Base-by-base conservation (phyloP, 73 alveolate genomes). In the Paramecium octaurelia region DNA sequence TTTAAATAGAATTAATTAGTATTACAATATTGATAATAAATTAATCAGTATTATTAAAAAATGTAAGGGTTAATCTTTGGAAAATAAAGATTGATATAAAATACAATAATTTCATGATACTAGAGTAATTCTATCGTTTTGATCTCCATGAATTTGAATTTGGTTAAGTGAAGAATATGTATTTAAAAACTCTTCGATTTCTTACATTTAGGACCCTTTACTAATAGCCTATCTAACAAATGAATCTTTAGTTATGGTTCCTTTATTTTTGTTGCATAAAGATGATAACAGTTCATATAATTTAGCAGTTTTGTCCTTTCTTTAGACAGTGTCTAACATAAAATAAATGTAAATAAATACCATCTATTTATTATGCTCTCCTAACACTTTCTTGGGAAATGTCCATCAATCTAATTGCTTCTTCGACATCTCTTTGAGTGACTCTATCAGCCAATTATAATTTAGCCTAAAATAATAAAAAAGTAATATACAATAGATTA, bases 391-490 rank as follows among this genome's bases (percentile, higher is more conserved):
- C 93, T 64, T 94, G 29, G 29, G 94, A 75, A 7, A 93, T 92
- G 24, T 97, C 98, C 77, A 97, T 94, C 40, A 97, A 92, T 96
- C 99, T 96, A 20, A 96, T 58, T 20, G 99, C 99, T 58, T 97
- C 99, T 85, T 94, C 98, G 2, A 97, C 95, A 96, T 97, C 99
- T 24, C 94, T 94, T 88, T 95, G 94, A 23, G 95, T 92, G 27
- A 98, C 99, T 31, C 92, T 92, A 27, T 95, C 96, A 73, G 97
- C 93, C 93, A 96, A 95, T 73, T 98, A 85, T 58, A 98, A 93
- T 59, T 96, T 97, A 21, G 99, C 99, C 86, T 93, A 95, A 14
- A 95, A 95, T 94, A 83, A 93, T 18, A 3, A 54, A 54, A 2
- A 36, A 2, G 8, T 46, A 80, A 40, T 58, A 80, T 58, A 80